Evolutionary conservation across 2,329 filamentous ascomycete species (phyloP), one percentile per base, ranked within the genome.

Genomic region (Juglanconis sp.): DNA sequence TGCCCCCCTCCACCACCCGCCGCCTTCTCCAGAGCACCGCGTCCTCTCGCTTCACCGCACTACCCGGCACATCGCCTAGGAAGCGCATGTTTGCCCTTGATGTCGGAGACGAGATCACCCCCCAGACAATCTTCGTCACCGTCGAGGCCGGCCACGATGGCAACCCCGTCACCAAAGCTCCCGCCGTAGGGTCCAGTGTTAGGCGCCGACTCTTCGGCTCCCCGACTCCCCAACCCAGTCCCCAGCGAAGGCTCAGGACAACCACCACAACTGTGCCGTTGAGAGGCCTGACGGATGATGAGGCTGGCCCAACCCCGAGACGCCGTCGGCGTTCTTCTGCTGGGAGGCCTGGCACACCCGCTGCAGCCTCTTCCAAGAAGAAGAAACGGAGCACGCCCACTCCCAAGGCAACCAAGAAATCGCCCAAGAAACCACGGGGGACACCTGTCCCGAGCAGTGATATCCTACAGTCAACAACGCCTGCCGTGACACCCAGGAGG

Each of bases 31-130:
- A 75, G 46, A 81, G 77, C 66, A 75, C 77, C 50, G 73, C 34
- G 74, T 78, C 63, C 62, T 73, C 30, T 72, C 77, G 36, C 68
- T 77, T 53, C 62, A 61, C 59, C 68, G 64, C 42, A 62, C 63
- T 62, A 15, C 55, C 59, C 31, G 64, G 64, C 17, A 68, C 68
- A 15, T 84, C 83, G 47, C 82, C 83, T 44, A 74, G 81, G 53
- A 85, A 83, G 72, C 82, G 80, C 67, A 83, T 75, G 49, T 85
- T 85, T 63, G 79, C 84, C 69, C 77, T 85, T 38, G 81, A 85
- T 64, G 80, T 83, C 32, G 82, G 82, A 51, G 73, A 80, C 65
- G 74, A 75, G 42, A 69, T 69, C 50, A 77, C 81, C 51, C 81
- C 82, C 3, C 81, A 84, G 68, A 78, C 76, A 60, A 74, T 86